These are phyloP conservation scores for Sclerotinia borealis DNA, from an alignment of 2,329 filamentous ascomycete species.

Conservation along the genomic window DNA sequence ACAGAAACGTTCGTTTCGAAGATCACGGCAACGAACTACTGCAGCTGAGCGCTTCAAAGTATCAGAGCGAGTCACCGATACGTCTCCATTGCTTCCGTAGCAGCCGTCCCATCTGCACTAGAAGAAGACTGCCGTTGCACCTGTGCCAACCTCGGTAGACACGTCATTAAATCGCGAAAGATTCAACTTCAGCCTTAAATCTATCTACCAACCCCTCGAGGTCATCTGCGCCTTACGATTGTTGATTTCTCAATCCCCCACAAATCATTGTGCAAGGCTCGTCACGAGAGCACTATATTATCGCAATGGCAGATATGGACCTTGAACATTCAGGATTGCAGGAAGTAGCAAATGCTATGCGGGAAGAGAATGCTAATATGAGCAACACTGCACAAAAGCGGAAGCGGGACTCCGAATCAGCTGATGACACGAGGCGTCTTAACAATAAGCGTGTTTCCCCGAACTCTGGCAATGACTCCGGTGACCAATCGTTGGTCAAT, in stretches of 20 bases:
- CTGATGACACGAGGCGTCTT: conserved; percentile 32
- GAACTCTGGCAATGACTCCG: conserved; percentile 25
- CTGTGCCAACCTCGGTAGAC: conserved; percentile 31
- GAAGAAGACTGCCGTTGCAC: conserved; percentile 22
- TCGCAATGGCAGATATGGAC: conserved; percentile 33
- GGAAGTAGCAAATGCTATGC: conserved; percentile 34
- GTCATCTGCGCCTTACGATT: conserved; percentile 30
- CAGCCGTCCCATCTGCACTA: conserved; percentile 20
- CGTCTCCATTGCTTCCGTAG: conserved; percentile 19
- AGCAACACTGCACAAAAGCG: conserved; percentile 30
- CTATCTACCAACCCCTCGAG: conserved; percentile 29
- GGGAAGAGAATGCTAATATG: conserved; percentile 26
- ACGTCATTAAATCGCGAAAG: conserved; percentile 30
- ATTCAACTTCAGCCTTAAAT: conserved; percentile 29
- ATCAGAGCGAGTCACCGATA: conserved; percentile 24
- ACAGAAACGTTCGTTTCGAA: conserved; percentile 31
- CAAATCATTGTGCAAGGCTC: conserved; percentile 28
- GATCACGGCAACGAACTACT: conserved; percentile 29
- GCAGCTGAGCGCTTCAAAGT: conserved; percentile 32
- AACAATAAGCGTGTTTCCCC: conserved; percentile 33
- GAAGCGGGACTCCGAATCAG: conserved; percentile 33
- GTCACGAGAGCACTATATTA: conserved; percentile 19
- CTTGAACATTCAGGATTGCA: conserved; percentile 33
- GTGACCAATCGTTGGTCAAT: conserved; percentile 19
- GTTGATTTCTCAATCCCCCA: conserved; percentile 14